phyloP scores from a whole-genome alignment of 2,329 filamentous ascomycete species.

The Xylaria sp. region DNA sequence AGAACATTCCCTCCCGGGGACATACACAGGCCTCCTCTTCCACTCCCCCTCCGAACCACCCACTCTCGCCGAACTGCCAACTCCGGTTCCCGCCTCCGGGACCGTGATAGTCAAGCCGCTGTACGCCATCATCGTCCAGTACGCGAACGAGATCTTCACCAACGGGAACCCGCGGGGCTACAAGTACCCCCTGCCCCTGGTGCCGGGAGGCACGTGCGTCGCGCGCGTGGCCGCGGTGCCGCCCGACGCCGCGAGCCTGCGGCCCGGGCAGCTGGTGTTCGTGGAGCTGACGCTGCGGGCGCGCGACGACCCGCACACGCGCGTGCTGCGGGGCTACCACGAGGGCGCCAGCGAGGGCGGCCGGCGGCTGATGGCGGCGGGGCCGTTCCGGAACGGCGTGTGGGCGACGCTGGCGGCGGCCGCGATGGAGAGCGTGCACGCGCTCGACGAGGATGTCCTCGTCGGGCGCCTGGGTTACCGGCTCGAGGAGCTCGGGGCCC shows the following conservation, averaged over 20 bases:
- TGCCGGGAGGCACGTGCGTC: constrained; percentile 19
- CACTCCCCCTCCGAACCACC: constrained; percentile 18
- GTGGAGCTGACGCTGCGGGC: constrained; percentile 21
- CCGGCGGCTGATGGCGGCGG: constrained; percentile 11
- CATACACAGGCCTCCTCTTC: constrained; percentile 19
- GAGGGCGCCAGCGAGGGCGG: constrained; percentile 13
- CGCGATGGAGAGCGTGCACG: constrained; percentile 16
- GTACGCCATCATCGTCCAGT: constrained; percentile 23
- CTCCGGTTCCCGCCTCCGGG: constrained; percentile 14
- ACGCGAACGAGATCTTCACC: constrained; percentile 22
- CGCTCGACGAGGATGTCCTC: constrained; percentile 13
- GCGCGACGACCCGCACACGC: constrained; percentile 18
- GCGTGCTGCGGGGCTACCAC: constrained; percentile 16
- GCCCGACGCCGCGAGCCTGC: constrained; percentile 13
- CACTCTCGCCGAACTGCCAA: constrained; percentile 9
- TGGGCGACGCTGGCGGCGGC: constrained; percentile 13
- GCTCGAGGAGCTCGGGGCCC: constrained; percentile 18
- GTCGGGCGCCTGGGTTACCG: constrained; percentile 18
- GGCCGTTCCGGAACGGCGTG: constrained; percentile 17
- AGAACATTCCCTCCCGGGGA: constrained; percentile 13
- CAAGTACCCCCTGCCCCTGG: constrained; percentile 20
- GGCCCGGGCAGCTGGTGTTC: constrained; percentile 18
- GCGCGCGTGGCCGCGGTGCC: constrained; percentile 19
- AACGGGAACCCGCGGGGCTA: constrained; percentile 22
- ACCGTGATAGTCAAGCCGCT: constrained; percentile 21